Percentiles rank a stretch among this genome's conserved stretches.
These are phyloP conservation scores for Tolypocladium tundrense DNA, from an alignment of 2,329 filamentous ascomycete species.

Conservation along the genomic window DNA sequence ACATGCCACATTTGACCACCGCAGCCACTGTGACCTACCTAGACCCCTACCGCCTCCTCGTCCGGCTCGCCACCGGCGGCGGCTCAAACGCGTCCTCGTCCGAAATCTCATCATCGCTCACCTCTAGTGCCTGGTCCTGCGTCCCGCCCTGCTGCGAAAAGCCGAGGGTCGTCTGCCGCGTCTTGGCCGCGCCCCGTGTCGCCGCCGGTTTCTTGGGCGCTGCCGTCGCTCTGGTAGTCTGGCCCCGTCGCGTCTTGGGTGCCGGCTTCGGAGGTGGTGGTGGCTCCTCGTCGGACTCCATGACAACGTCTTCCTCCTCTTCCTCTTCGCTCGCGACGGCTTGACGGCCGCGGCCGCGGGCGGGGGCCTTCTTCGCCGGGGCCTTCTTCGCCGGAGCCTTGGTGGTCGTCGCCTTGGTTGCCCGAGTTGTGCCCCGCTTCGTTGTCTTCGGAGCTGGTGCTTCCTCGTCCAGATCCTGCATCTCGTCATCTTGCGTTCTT, in stretches of 20 bases:
- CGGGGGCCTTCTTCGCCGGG: conserved; percentile 34
- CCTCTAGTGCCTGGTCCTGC: conserved; percentile 41
- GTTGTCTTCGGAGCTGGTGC: conserved; percentile 20
- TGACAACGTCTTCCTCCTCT: conserved; percentile 39
- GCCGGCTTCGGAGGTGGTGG: conserved; percentile 27
- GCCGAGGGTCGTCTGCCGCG: conserved; percentile 22
- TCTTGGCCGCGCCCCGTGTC: conserved; percentile 6
- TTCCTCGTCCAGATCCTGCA: conserved; percentile 18
- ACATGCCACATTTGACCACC: not conserved
- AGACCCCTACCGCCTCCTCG: conserved; percentile 15
- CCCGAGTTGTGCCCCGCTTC: conserved; percentile 15
- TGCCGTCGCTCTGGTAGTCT: conserved; percentile 7
- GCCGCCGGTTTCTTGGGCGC: conserved; percentile 7
- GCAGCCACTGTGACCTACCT: not conserved
- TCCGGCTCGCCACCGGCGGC: conserved; percentile 26
- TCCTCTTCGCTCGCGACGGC: conserved; percentile 26
- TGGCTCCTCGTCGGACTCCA: conserved; percentile 42
- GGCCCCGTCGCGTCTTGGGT: conserved; percentile 14
- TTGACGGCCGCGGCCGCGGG: conserved; percentile 28
- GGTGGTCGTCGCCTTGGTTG: conserved; percentile 16
- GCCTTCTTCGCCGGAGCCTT: conserved; percentile 28
- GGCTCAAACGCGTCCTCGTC: conserved; percentile 52
- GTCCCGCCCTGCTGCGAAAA: conserved; percentile 29
- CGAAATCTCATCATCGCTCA: conserved; percentile 57
- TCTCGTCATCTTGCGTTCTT: conserved; percentile 13